Evolutionary conservation across 768 basidiomycete species (phyloP).

Genomic region (Russula sp.): DNA sequence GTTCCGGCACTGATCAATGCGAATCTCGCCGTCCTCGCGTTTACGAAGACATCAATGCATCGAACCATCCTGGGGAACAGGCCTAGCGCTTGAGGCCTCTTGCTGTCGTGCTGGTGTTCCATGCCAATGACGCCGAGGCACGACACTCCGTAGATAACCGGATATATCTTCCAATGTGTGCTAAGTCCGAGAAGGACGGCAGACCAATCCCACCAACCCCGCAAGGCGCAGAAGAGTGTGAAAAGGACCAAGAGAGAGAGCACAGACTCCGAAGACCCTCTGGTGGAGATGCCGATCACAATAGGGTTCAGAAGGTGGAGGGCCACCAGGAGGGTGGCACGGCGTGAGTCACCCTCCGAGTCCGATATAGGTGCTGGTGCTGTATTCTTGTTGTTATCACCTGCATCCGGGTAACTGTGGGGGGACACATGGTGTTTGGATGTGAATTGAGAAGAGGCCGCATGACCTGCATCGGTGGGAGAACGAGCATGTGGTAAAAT

Average conservation of each 20-base stretch:
- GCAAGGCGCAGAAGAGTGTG: slow-evolving; percentile 54
- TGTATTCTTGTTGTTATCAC: not conserved
- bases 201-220: slow-evolving; percentile 51
- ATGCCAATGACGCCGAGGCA: slow-evolving; percentile 50
- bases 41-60: slow-evolving; percentile 36
- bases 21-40: slow-evolving; percentile 53
- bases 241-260: slow-evolving; percentile 73
- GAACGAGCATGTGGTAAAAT: slow-evolving; percentile 34
- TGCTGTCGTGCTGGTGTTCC: not conserved
- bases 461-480: not conserved
- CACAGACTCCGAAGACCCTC: slow-evolving; percentile 91
- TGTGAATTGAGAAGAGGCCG: not conserved
- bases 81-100: not conserved
- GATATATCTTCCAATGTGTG: slow-evolving; percentile 97
- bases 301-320: slow-evolving; percentile 90
- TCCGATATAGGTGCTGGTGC: slow-evolving; percentile 4
- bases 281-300: slow-evolving; percentile 92
- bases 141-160: slow-evolving; percentile 81
- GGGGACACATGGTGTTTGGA: not conserved
- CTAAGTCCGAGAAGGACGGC: slow-evolving; percentile 74
- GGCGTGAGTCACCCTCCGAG: not conserved
- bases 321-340: slow-evolving; percentile 51
- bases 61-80: not conserved
- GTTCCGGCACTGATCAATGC: slow-evolving; percentile 58
- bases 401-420: not conserved